Evolutionary conservation across 192 early-diverging fungal species (phyloP).

Genomic region (Paraglomus brasilianum): DNA sequence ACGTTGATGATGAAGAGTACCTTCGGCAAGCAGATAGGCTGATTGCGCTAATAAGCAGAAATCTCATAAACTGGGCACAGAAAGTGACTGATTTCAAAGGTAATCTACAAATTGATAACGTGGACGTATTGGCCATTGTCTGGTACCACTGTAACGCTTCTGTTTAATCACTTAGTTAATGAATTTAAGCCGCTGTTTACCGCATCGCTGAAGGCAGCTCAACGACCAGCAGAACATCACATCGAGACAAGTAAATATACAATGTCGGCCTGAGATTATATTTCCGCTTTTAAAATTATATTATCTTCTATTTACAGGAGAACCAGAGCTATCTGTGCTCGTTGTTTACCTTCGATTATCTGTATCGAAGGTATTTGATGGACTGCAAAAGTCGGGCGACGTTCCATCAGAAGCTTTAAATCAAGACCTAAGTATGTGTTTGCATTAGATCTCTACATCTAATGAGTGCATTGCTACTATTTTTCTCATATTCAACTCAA

Average conservation of each 20-base stretch:
- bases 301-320: not conserved
- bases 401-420: conserved; percentile 13
- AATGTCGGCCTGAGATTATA: no score
- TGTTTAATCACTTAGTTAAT: no score
- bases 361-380: not conserved
- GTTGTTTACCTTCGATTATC: conserved; percentile 16
- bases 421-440: not conserved
- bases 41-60: conserved; percentile 17
- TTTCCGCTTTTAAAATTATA: not conserved
- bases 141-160: no score
- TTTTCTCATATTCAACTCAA: not conserved
- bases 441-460: conserved; percentile 5
- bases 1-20: not conserved
- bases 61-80: conserved; percentile 25
- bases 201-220: conserved; percentile 9
- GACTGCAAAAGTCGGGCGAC: not conserved
- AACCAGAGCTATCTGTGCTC: conserved; percentile 27
- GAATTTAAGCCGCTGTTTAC: conserved; percentile 29
- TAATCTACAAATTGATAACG: no score
- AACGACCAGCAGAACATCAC: conserved; percentile 11
- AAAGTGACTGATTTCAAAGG: conserved; percentile 5
- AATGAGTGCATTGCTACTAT: not conserved
- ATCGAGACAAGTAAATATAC: not conserved
- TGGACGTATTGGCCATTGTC: no score
- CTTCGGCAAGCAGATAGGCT: not conserved